A percentile compares a stretch with the other conserved stretches of the same genome.
These are phyloP conservation scores for Powellomyces hirtus DNA, from an alignment of 192 early-diverging fungal species.

Conservation along the genomic window DNA sequence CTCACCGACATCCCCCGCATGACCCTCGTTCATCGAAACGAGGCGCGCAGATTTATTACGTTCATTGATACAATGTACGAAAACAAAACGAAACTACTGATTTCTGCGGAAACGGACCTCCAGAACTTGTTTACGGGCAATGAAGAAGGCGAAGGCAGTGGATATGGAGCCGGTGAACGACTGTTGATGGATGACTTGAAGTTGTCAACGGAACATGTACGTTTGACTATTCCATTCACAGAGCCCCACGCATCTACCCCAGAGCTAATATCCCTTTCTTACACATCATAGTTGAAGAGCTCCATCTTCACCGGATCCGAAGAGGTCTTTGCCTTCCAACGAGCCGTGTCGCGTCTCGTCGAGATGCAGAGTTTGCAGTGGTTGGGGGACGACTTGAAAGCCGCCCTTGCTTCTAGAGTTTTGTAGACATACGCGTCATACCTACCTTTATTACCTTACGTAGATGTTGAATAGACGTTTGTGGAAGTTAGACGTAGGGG, in stretches of 20 bases:
- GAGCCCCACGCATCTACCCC: neutral
- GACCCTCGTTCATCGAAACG: constrained; percentile 72
- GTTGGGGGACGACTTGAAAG: constrained; percentile 5
- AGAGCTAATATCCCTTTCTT: neutral
- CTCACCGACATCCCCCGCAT: constrained; percentile 61
- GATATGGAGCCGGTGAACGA: constrained; percentile 44
- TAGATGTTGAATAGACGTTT: too few relatives aligned
- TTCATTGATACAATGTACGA: constrained; percentile 93
- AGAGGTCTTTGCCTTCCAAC: constrained; percentile 94
- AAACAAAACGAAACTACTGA: constrained; percentile 65
- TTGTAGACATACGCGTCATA: too few relatives aligned
- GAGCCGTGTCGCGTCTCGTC: constrained; percentile 84
- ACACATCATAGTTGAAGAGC: constrained; percentile 38
- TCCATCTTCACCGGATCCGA: constrained; percentile 83
- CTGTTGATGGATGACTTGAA: constrained; percentile 63
- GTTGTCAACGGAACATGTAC: constrained; percentile 39
- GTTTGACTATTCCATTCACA: neutral
- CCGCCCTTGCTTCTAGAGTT: neutral
- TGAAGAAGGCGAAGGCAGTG: constrained; percentile 32
- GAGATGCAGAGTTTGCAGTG: constrained; percentile 72
- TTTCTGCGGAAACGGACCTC: constrained; percentile 64
- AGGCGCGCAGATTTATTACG: constrained; percentile 91
- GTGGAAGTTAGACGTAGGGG: too few relatives aligned
- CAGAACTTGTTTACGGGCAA: constrained; percentile 71
- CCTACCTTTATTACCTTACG: too few relatives aligned